Percentiles rank a stretch among this genome's conserved stretches.
Conservation (phyloP, 257 asterid genomes). For the Rehmannia glutinosa region DNA sequence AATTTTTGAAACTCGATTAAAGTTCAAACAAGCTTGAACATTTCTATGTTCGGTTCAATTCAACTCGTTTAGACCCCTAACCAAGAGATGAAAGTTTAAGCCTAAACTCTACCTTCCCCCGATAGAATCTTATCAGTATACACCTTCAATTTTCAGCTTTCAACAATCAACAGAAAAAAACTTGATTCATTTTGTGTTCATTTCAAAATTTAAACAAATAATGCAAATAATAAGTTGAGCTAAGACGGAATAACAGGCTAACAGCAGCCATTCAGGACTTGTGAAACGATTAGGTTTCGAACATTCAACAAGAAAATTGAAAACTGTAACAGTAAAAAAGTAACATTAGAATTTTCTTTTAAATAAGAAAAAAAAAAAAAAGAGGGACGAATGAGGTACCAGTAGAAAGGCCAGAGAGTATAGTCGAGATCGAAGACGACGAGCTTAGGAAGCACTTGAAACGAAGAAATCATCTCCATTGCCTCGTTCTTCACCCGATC, state of each 20-base stretch:
- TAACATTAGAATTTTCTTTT: too few relatives aligned
- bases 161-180: neutral
- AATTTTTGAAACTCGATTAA: too few relatives aligned
- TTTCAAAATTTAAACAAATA: neutral
- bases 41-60: too few relatives aligned
- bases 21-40: too few relatives aligned
- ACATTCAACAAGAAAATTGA: neutral
- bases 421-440: conserved; percentile 83
- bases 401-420: conserved; percentile 67
- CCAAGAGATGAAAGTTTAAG: too few relatives aligned
- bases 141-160: neutral
- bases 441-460: conserved; percentile 79
- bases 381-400: conserved; percentile 24
- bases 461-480: conserved; percentile 62
- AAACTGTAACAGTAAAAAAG: neutral
- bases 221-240: neutral
- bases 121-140: neutral
- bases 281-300: neutral
- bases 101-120: neutral
- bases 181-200: neutral
- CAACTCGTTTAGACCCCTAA: too few relatives aligned
- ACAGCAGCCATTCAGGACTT: neutral
- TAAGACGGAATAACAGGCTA: neutral
- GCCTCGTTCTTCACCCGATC: conserved; percentile 86
- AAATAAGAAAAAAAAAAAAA: neutral